A percentile compares a stretch with the other conserved stretches of the same genome.
phyloP scores from a whole-genome alignment of 345 rosid genomes.

The Eucalyptus tenuipes region DNA sequence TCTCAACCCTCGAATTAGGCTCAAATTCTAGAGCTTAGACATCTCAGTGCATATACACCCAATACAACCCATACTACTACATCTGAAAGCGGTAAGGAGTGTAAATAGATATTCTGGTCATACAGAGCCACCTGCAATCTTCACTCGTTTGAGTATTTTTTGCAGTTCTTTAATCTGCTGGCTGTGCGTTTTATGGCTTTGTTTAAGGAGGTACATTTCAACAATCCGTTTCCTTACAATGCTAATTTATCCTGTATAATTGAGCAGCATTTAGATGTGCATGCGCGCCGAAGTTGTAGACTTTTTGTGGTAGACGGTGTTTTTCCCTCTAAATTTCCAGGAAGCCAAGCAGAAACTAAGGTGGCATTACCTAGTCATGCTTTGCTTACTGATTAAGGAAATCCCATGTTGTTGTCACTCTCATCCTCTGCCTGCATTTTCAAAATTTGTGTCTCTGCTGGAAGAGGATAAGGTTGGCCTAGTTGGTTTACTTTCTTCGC shows the following conservation, averaged over 20 bases:
- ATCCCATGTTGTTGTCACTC: not conserved
- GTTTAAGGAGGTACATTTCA: not conserved
- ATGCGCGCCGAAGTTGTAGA: not conserved
- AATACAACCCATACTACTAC: not conserved
- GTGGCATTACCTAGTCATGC: not conserved
- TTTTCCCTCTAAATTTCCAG: too few species aligned
- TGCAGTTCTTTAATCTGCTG: not conserved
- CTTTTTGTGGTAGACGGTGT: not conserved
- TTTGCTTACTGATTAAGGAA: not conserved
- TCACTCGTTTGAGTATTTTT: not conserved
- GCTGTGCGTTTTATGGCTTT: not conserved
- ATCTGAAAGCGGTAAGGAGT: not conserved
- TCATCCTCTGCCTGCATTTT: not conserved
- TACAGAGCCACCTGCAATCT: not conserved
- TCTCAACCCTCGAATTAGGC: not conserved
- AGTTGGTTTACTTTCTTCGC: not conserved
- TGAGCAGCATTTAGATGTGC: not conserved
- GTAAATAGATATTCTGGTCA: not conserved
- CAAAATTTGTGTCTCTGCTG: not conserved
- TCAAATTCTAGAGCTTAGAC: not conserved
- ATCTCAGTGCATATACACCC: not conserved
- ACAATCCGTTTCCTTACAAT: not conserved
- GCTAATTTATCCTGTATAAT: not conserved
- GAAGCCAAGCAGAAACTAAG: not conserved
- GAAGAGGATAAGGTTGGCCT: not conserved